Base-by-base conservation (phyloP, 2,329 filamentous ascomycete species). In the Ceratocystis lukuohia region DNA sequence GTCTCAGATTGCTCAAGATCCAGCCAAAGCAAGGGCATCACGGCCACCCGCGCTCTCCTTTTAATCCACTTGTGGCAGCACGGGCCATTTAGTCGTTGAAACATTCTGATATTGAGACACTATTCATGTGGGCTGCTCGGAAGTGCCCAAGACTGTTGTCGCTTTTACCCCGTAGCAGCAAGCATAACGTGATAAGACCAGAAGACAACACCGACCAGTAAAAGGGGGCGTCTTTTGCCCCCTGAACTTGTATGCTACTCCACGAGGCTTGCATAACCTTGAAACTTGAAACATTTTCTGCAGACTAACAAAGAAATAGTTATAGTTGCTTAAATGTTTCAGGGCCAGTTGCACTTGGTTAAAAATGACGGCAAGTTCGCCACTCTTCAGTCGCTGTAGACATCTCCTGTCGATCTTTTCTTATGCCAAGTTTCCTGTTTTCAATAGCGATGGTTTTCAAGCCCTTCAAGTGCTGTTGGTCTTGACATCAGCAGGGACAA, bases 401-500 rank as follows among this genome's bases (percentile, higher is more conserved):
- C 6, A n/a, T 59, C 56, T 59, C 56, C 56, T 59, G 56, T 20
- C 25, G 28, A 37, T 59, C 56, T 12, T 59, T n/a, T 37, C 56
- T 37, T n/a, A 17, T 37, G 30, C 28, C 28, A 37, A 15, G 37
- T 41, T 15, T 37, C 17, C 30, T 10, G 56, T 30, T 37, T 33
- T 20, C 37, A 12, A 1, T 41, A 41, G 37, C 10, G 8, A 41
- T 8, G 10, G 37, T 41, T 50, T 30, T 28, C 48, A 53, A 8
- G 28, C 56, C 20, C 6, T 59, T 15, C 22, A 25, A 33, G 56
- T 37, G 28, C 28, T 30, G 15, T 37, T 28, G n/a, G 56, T 37
- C 15, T 37, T 59, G 4, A 62, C 65, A 62, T 25, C 45, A 5
- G 59, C 59, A 20, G 65, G 65, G 6, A 66, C 59, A 17, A 63